Base-by-base conservation (phyloP, 108 stramenopile genomes). In the Cylindrotheca closterium region DNA sequence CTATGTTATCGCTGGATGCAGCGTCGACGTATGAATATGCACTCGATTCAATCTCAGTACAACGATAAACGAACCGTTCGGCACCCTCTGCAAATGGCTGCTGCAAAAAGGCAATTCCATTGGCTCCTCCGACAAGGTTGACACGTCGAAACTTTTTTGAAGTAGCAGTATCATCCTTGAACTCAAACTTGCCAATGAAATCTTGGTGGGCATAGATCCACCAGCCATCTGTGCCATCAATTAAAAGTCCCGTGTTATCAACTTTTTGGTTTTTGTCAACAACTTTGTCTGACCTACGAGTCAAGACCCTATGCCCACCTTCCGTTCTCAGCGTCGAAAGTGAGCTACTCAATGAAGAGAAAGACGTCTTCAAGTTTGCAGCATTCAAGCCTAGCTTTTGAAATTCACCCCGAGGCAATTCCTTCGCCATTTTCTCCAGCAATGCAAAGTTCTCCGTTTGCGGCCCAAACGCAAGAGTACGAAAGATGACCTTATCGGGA, bases 231-330 rank as follows among this genome's bases (percentile, higher is more conserved):
- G 17, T 47, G 17, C n/a, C 46, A 18, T n/a, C 46, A n/a, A 47
- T 15, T 15, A 18, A 18, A 18, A 15, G 17, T 47, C 0, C 17
- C 17, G 46, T 47, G n/a, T 15, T 15, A n/a, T 47, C 46, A 47
- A 47, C 46, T 47, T 47, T 47, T 47, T 47, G 46, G 46, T 47
- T 47, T n/a, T 47, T 47, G n/a, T 47, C 46, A n/a, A 47, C 46
- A 15, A 47, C 46, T n/a, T 47, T 47, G n/a, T 47, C 46, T 15
- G 46, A 47, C n/a, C 46, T 47, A 47, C 46, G 46, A 15, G 46
- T 47, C 18, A 47, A 47, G n/a, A n/a, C 46, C 17, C n/a, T 15
- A 47, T 47, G 46, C n/a, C 46, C 46, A 47, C 46, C 46, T n/a
- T 47, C 46, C 18, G 46, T 47, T 47, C 46, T 15, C 18, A 47